phyloP scores from a whole-genome alignment of 768 basidiomycete genomes.

The Panaeolus papilionaceus region DNA sequence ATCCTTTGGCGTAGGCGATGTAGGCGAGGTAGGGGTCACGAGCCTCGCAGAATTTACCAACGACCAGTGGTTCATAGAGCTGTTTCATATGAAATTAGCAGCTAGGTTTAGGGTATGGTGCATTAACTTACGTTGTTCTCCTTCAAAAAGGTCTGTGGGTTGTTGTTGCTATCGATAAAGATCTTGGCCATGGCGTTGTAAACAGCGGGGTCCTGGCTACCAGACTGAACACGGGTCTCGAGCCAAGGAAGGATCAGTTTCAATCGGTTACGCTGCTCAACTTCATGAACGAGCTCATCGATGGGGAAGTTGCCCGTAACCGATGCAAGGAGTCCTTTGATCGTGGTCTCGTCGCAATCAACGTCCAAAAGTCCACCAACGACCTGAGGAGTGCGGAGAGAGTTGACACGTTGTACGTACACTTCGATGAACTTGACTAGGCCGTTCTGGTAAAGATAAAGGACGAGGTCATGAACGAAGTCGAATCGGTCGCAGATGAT shows the following conservation, averaged over 20 bases:
- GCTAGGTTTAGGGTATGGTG: conserved; percentile 19
- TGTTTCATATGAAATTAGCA: conserved; percentile 34
- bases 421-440: conserved; percentile 98
- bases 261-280: conserved; percentile 93
- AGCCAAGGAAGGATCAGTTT: conserved; percentile 99
- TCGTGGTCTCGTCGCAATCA: conserved; percentile 95
- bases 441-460: conserved; percentile 98
- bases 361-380: conserved; percentile 96
- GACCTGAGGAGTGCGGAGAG: conserved; percentile 95
- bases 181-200: conserved; percentile 99
- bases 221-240: conserved; percentile 91
- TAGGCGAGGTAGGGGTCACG: conserved; percentile 98
- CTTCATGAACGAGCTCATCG: conserved; percentile 96
- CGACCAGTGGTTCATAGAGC: conserved; percentile 96
- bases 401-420: conserved; percentile 99
- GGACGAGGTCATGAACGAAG: conserved; percentile 98
- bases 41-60: conserved; percentile 99
- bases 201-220: conserved; percentile 90
- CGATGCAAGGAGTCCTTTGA: conserved; percentile 92
- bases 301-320: conserved; percentile 98
- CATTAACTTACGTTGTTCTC: conserved; percentile 86
- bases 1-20: conserved; percentile 98
- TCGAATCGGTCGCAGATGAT: conserved; percentile 99
- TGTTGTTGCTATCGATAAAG: conserved; percentile 98
- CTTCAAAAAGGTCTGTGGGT: conserved; percentile 97